phyloP scores from a whole-genome alignment of 805 yeast species.

The Suhomyces kilbournensis region DNA sequence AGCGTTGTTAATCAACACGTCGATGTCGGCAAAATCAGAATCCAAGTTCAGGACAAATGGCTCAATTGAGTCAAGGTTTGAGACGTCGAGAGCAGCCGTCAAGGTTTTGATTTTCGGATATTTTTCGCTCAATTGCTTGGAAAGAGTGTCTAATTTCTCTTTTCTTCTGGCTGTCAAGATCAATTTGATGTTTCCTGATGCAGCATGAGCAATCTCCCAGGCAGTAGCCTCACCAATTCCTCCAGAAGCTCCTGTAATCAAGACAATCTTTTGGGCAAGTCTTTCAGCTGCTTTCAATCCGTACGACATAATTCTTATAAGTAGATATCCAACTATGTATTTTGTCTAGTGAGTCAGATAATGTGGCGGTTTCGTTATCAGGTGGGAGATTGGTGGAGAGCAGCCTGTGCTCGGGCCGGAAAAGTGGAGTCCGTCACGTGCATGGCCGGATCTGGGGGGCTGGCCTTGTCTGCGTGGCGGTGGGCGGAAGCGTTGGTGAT shows the following conservation, averaged over 20 bases:
- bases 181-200: slow-evolving; percentile 67
- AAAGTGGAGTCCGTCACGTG: neutral
- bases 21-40: slow-evolving; percentile 58
- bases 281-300: slow-evolving; percentile 77
- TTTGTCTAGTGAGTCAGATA: neutral
- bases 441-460: neutral
- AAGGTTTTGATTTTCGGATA: slow-evolving; percentile 57
- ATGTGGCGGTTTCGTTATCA: neutral
- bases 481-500: neutral
- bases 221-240: slow-evolving; percentile 97
- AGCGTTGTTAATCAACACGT: slow-evolving; percentile 68
- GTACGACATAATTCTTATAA: slow-evolving; percentile 48
- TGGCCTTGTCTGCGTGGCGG: neutral
- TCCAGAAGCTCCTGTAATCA: slow-evolving; percentile 95
- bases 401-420: neutral
- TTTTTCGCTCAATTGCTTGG: slow-evolving; percentile 42
- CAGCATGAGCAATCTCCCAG: slow-evolving; percentile 72
- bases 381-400: neutral
- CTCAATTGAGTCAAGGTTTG: slow-evolving; percentile 39
- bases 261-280: slow-evolving; percentile 70
- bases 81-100: slow-evolving; percentile 50
- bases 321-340: neutral
- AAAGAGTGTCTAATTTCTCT: slow-evolving; percentile 53
- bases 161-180: slow-evolving; percentile 77
- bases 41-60: slow-evolving; percentile 56